Evolutionary conservation across 768 basidiomycete genomes (phyloP).

Genomic region (Boletus reticuloceps): DNA sequence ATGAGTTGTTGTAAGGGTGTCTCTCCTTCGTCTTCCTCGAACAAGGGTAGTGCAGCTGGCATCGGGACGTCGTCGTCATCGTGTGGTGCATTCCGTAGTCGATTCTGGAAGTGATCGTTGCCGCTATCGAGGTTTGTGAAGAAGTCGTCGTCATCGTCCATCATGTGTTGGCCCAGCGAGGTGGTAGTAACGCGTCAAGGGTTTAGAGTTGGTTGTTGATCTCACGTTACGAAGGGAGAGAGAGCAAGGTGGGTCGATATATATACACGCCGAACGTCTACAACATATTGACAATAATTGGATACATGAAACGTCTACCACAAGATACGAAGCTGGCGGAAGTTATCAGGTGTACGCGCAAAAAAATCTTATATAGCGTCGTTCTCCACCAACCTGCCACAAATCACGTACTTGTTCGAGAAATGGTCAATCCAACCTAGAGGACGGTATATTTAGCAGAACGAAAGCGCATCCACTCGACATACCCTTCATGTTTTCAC

Average conservation of each 20-base stretch:
- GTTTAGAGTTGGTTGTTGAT: no score
- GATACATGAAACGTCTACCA: slow-evolving; percentile 4
- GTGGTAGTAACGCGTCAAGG: no score
- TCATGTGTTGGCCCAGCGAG: not conserved
- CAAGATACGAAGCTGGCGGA: not conserved
- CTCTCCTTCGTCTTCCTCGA: slow-evolving; percentile 41
- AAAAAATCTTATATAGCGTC: slow-evolving; percentile 37
- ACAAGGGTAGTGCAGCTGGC: slow-evolving; percentile 23
- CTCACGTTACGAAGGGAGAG: no score
- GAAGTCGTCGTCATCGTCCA: slow-evolving; percentile 27
- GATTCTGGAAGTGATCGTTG: slow-evolving; percentile 30
- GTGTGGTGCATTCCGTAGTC: slow-evolving; percentile 35
- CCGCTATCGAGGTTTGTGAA: slow-evolving; percentile 25
- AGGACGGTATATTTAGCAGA: not conserved
- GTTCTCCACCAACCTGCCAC: slow-evolving; percentile 86
- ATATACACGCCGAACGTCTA: no score
- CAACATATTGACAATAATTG: no score
- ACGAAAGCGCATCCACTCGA: not conserved
- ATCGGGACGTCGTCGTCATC: slow-evolving; percentile 29
- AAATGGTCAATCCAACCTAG: slow-evolving; percentile 94
- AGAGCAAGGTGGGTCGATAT: no score
- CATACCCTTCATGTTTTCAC: slow-evolving; percentile 88
- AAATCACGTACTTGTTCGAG: slow-evolving; percentile 86
- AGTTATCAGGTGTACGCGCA: not conserved
- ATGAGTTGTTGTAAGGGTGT: slow-evolving; percentile 69